phyloP scores from a whole-genome alignment of 768 basidiomycete genomes.

The Lentinula detonsa region DNA sequence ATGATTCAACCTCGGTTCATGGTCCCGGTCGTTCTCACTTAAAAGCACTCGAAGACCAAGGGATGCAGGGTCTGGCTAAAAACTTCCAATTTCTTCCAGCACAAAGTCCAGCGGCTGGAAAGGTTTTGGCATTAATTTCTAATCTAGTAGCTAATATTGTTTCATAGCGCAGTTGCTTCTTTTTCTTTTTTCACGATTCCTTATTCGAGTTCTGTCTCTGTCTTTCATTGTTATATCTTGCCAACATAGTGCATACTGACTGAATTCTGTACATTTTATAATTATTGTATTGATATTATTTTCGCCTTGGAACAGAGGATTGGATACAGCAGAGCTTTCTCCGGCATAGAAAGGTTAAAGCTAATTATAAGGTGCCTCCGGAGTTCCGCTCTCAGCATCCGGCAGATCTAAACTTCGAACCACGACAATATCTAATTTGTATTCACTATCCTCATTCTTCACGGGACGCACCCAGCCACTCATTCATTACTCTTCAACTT shows the following conservation, averaged over 20 bases:
- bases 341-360: too few relatives aligned
- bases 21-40: conserved; percentile 48
- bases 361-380: too few relatives aligned
- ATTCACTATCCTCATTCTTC: neutral
- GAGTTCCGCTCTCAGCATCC: neutral
- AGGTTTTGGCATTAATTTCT: conserved; percentile 4
- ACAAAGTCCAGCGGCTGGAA: conserved; percentile 10
- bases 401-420: neutral
- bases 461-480: neutral
- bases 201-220: neutral
- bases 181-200: neutral
- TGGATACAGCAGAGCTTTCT: too few relatives aligned
- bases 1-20: conserved; percentile 38
- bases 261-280: too few relatives aligned
- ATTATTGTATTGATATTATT: too few relatives aligned
- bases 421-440: neutral
- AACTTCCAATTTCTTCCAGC: conserved; percentile 66
- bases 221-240: neutral
- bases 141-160: conserved; percentile 6
- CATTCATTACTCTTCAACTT: neutral
- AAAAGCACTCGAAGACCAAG: conserved; percentile 59
- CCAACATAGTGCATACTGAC: too few relatives aligned
- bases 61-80: conserved; percentile 71
- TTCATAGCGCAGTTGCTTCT: neutral
- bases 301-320: too few relatives aligned